These are phyloP conservation scores for Nitzschia sp. DNA, from an alignment of 108 stramenopile species.

Conservation along the genomic window DNA sequence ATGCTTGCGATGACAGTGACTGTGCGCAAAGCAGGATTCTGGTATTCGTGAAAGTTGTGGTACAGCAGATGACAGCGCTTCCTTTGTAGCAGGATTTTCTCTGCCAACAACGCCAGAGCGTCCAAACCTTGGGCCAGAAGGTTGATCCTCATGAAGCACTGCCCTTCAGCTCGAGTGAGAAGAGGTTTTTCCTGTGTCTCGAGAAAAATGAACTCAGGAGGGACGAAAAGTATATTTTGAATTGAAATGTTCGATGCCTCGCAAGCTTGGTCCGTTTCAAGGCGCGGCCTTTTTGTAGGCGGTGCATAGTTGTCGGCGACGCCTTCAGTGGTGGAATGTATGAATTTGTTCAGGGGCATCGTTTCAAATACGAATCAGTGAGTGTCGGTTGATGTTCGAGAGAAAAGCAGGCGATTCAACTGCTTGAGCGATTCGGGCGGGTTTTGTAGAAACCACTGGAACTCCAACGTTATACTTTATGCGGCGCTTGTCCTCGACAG, in stretches of 20 bases:
- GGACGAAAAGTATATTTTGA: conserved; percentile 23
- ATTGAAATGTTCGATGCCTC: conserved; percentile 11
- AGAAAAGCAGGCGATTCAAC: no score
- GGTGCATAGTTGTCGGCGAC: no score
- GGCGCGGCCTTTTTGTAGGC: neutral
- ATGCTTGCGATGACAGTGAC: neutral
- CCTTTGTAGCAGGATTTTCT: conserved; percentile 10
- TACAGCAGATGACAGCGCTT: neutral
- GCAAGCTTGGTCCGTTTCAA: neutral
- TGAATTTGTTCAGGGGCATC: no score
- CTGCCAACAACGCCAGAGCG: conserved; percentile 15
- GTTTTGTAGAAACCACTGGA: no score
- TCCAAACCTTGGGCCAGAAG: conserved; percentile 40
- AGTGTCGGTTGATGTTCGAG: no score
- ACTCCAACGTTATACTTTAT: no score
- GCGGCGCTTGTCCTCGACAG: no score
- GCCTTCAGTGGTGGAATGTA: no score
- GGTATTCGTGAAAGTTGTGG: neutral
- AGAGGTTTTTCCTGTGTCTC: conserved; percentile 21
- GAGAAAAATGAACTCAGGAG: conserved; percentile 28
- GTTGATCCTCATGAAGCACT: conserved; percentile 29
- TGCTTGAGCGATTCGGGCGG: no score
- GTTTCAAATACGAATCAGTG: no score
- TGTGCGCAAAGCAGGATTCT: conserved; percentile 2
- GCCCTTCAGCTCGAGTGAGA: conserved; percentile 31